Base-by-base conservation (phyloP, 805 yeast genomes). In the Scheffersomyces amazonensis region DNA sequence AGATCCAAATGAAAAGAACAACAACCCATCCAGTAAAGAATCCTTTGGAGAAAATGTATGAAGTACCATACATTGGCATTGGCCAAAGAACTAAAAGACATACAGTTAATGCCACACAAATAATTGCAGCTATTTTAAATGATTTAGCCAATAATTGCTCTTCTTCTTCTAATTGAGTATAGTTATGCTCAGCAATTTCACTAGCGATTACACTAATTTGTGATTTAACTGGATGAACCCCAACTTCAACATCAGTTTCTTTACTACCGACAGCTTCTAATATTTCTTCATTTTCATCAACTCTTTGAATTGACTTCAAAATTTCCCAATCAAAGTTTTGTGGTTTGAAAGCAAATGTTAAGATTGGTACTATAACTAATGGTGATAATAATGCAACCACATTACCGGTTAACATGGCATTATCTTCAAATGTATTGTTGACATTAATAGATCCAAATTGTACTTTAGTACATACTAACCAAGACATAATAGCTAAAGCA, bases 1-100 rank as follows among this genome's bases (percentile, higher is more conserved):
- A 87, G 24, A 87, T 64, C 96, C 96, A 88, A 41, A 87, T 78
- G 37, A 89, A 78, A 42, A 83, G 80, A 21, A 88, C 95, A 25
- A 73, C 78, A 34, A 89, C 76, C 96, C 96, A 89, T 32, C 96
- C 96, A 5, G 93, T 85, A 62, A 88, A 89, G 64, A 87, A 87
- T 40, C 59, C 62, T 58, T 77, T 81, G 37, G 87, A 78, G 62
- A 88, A 89, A 29, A 88, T 69, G 54, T 88, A 88, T 3, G 76
- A 73, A 4, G 83, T 55, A 22, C 96, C 96, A 58, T 83, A 88
- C 93, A 89, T 83, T 47, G 96, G 96, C 88, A 88, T 85, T 52
- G 96, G 96, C 93, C 95, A 87, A 21, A 88, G 53, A 18, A 89
- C 73, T 22, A 88, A 63, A 35, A 88, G 64, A 33, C 82, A 70